Percentiles rank a stretch among this genome's conserved stretches.
Evolutionary conservation across 257 asterid genomes (phyloP).

Genomic region (Solanum ossicruentum): DNA sequence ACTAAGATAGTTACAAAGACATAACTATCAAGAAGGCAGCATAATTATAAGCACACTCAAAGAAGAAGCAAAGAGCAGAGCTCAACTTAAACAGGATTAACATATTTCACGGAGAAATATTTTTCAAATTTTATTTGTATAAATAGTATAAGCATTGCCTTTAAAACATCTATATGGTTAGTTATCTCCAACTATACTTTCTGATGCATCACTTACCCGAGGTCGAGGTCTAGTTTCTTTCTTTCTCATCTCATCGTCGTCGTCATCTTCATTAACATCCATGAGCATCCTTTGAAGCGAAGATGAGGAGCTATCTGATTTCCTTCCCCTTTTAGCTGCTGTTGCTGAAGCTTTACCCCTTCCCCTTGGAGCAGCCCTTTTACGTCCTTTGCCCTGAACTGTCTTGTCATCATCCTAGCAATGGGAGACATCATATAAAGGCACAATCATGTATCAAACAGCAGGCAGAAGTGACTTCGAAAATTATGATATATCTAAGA

Average conservation of each 20-base stretch:
- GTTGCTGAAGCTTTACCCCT: slow-evolving; percentile 61
- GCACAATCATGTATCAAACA: background rate
- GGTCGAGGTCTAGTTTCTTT: slow-evolving; percentile 48
- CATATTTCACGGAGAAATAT: background rate
- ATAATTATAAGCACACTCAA: background rate
- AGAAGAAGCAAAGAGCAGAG: background rate
- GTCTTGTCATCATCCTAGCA: slow-evolving; percentile 53
- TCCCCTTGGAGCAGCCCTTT: slow-evolving; percentile 88
- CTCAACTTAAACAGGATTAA: background rate
- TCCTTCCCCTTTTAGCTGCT: slow-evolving; percentile 76
- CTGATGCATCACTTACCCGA: slow-evolving; percentile 44
- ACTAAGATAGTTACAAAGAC: background rate
- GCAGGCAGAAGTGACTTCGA: background rate
- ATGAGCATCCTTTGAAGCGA: slow-evolving; percentile 61
- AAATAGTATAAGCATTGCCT: background rate
- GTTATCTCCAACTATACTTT: background rate
- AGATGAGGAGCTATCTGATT: slow-evolving; percentile 57
- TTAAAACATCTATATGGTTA: background rate
- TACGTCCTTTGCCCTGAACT: slow-evolving; percentile 51
- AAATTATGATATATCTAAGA: background rate
- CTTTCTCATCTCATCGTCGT: slow-evolving; percentile 48
- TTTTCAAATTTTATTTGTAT: background rate
- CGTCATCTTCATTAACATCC: slow-evolving; percentile 55
- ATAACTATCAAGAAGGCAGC: background rate
- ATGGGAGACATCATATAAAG: background rate